Conservation (phyloP, 441 rosid genomes). For the Syzygium malaccense region DNA sequence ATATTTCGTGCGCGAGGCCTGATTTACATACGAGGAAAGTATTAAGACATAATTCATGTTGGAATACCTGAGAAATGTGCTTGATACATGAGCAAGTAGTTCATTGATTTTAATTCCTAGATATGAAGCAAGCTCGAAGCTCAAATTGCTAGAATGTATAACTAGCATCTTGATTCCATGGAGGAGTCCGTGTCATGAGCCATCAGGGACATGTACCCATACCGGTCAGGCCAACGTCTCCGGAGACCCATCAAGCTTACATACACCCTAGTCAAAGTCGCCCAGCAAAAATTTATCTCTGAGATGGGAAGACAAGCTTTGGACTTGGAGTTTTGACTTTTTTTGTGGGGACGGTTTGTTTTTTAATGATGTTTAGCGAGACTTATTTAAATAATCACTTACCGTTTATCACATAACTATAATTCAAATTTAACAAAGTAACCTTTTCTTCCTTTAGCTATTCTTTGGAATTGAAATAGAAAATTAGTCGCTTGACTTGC, state of each 20-base stretch:
- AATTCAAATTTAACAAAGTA: too few species aligned
- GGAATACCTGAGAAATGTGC: background rate
- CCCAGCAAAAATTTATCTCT: background rate
- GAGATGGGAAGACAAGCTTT: background rate
- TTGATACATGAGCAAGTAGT: too few species aligned
- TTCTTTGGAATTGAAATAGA: too few species aligned
- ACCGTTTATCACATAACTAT: accelerated
- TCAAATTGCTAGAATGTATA: too few species aligned
- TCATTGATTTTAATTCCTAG: too few species aligned
- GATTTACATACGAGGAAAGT: background rate
- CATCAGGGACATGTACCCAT: background rate
- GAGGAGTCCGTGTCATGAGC: background rate
- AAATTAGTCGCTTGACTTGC: background rate
- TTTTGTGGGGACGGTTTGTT: background rate
- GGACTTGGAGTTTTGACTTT: background rate
- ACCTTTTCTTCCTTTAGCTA: too few species aligned
- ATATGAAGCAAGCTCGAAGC: too few species aligned
- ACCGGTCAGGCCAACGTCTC: too few species aligned
- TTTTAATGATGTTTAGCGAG: too few species aligned
- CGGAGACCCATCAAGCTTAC: background rate
- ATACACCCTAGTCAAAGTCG: background rate
- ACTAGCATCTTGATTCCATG: too few species aligned
- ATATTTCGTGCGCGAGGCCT: background rate
- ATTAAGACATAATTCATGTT: background rate
- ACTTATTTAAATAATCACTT: too few species aligned